Conservation (phyloP, 2,329 filamentous ascomycete genomes). For the Davidsoniella australis region DNA sequence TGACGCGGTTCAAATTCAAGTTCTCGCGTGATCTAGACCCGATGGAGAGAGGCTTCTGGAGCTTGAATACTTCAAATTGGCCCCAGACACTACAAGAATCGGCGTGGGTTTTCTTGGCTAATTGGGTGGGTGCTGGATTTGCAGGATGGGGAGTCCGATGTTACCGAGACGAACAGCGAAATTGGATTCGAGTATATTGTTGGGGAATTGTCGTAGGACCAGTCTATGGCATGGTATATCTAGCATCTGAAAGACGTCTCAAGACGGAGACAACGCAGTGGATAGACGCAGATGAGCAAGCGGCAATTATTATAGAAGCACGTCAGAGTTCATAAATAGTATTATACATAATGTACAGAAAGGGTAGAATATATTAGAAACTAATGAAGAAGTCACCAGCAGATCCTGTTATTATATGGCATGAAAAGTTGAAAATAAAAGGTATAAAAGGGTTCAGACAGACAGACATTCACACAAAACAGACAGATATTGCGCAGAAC, state of each 20-base stretch:
- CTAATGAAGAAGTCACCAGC: too few species aligned
- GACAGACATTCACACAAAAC: slow-evolving; percentile 1
- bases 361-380: too few species aligned
- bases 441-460: too few species aligned
- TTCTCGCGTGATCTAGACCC: background rate
- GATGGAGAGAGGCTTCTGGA: slow-evolving; percentile 68
- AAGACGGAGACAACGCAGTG: slow-evolving; percentile 42
- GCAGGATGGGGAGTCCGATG: slow-evolving; percentile 55
- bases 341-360: too few species aligned
- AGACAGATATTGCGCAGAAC: slow-evolving; percentile 13
- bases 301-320: slow-evolving; percentile 27
- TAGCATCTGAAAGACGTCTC: slow-evolving; percentile 49
- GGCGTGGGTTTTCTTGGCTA: slow-evolving; percentile 45
- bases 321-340: slow-evolving; percentile 9
- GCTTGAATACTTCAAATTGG: slow-evolving; percentile 43
- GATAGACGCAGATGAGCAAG: slow-evolving; percentile 44
- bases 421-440: too few species aligned
- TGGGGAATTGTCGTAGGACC: slow-evolving; percentile 61
- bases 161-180: slow-evolving; percentile 26
- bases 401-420: too few species aligned
- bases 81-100: slow-evolving; percentile 26
- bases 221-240: slow-evolving; percentile 57
- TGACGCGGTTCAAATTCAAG: slow-evolving; percentile 28
- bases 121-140: slow-evolving; percentile 39
- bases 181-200: slow-evolving; percentile 49